Evolutionary conservation across 176 grass and related monocot genomes (phyloP).

Genomic region (Bothriochloa decipiens): DNA sequence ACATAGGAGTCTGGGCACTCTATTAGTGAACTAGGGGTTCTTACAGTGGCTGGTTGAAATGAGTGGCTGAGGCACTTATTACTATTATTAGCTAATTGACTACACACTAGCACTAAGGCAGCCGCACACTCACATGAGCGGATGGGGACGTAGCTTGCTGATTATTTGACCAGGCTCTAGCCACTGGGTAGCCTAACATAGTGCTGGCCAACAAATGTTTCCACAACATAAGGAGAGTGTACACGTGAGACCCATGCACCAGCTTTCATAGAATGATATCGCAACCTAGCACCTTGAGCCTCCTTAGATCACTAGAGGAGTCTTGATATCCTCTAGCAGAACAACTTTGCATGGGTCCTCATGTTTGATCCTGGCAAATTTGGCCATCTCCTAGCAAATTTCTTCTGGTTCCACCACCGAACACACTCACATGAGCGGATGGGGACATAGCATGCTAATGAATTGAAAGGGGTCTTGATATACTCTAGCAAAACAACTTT

Average conservation of each 20-base stretch:
- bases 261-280: conserved; percentile 56
- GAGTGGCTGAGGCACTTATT: too few species aligned
- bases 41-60: too few species aligned
- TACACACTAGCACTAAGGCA: too few species aligned
- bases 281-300: conserved; percentile 26
- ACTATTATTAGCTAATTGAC: too few species aligned
- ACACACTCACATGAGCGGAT: not conserved
- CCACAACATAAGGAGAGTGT: not conserved
- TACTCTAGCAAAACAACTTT: conserved; percentile 57
- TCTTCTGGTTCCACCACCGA: conserved; percentile 5
- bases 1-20: too few species aligned
- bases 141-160: too few species aligned
- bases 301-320: conserved; percentile 35
- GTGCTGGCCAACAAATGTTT: too few species aligned
- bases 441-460: too few species aligned
- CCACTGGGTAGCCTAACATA: too few species aligned
- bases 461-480: conserved; percentile 27
- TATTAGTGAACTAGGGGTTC: too few species aligned
- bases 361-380: conserved; percentile 23
- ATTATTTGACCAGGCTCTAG: too few species aligned
- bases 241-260: conserved; percentile 49
- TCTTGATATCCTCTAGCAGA: conserved; percentile 49
- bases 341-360: conserved; percentile 54
- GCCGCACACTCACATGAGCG: too few species aligned
- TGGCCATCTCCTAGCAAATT: conserved; percentile 23